phyloP scores from a whole-genome alignment of 75 land plant species.

The Sequoia sempervirens region DNA sequence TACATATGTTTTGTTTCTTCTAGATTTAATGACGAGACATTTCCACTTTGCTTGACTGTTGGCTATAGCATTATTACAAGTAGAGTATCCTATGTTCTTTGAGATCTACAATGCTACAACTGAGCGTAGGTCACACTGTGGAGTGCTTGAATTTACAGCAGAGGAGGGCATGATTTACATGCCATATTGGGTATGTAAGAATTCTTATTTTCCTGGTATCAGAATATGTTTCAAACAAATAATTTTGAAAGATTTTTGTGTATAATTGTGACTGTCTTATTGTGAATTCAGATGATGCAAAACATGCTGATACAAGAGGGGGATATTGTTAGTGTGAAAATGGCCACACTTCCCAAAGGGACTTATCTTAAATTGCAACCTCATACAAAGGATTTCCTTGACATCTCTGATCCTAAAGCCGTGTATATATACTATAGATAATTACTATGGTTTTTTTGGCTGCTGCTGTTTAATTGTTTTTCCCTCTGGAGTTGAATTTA shows the following conservation, averaged over 20 bases:
- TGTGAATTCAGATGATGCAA: conserved; percentile 78
- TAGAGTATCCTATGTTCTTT: conserved; percentile 80
- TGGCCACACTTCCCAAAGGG: conserved; percentile 83
- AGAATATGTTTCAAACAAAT: not conserved
- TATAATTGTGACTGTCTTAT: conserved; percentile 5
- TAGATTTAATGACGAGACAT: not conserved
- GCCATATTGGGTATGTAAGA: conserved; percentile 72
- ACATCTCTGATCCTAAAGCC: conserved; percentile 92
- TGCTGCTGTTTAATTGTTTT: not conserved
- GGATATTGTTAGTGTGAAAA: conserved; percentile 77
- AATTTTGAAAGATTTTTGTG: not conserved
- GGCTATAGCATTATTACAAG: conserved; percentile 32
- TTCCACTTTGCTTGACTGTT: not conserved
- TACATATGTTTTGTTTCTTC: not conserved
- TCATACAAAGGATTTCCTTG: conserved; percentile 89
- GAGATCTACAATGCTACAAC: conserved; percentile 53
- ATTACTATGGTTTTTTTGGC: not conserved
- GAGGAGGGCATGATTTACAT: conserved; percentile 87
- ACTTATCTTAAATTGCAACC: conserved; percentile 93
- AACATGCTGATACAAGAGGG: conserved; percentile 93
- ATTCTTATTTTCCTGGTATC: not conserved
- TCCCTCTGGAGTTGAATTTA: not conserved
- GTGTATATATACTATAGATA: conserved; percentile 47
- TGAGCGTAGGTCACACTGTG: conserved; percentile 68
- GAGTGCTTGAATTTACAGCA: conserved; percentile 94